Percentiles rank a stretch among this genome's conserved stretches.
phyloP scores from a whole-genome alignment of 768 basidiomycete genomes.

The Royoungia palumana region DNA sequence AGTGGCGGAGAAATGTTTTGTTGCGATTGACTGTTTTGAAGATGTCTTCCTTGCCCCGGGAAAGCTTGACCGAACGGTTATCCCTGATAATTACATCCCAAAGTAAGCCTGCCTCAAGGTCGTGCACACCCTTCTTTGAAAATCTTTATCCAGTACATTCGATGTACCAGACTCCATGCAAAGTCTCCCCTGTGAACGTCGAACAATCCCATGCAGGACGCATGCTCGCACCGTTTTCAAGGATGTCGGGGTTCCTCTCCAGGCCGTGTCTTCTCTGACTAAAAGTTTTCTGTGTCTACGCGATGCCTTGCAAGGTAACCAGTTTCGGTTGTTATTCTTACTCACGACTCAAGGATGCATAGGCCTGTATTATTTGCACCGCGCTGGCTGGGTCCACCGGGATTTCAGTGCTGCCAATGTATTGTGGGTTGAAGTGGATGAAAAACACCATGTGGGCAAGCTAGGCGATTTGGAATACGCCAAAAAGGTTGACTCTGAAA shows the following conservation, averaged over 20 bases:
- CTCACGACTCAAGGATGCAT: no score
- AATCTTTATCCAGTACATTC: background rate
- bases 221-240: background rate
- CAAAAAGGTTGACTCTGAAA: background rate
- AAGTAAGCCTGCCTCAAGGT: no score
- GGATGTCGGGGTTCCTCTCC: background rate
- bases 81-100: no score
- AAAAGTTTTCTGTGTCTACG: background rate
- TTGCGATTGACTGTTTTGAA: no score
- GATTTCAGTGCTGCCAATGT: conserved; percentile 7
- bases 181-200: background rate
- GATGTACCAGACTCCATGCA: background rate
- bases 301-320: background rate
- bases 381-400: conserved; percentile 3
- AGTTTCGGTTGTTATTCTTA: no score
- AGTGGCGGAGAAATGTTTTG: background rate
- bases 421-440: background rate
- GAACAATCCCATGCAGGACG: background rate
- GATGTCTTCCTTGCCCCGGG: no score
- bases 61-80: no score
- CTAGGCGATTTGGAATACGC: conserved; percentile 13
- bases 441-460: background rate
- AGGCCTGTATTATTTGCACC: conserved; percentile 3
- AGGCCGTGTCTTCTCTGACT: background rate
- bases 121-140: no score